Conservation (phyloP, 1,139 yeast species). For the Kazachstania sp. region DNA sequence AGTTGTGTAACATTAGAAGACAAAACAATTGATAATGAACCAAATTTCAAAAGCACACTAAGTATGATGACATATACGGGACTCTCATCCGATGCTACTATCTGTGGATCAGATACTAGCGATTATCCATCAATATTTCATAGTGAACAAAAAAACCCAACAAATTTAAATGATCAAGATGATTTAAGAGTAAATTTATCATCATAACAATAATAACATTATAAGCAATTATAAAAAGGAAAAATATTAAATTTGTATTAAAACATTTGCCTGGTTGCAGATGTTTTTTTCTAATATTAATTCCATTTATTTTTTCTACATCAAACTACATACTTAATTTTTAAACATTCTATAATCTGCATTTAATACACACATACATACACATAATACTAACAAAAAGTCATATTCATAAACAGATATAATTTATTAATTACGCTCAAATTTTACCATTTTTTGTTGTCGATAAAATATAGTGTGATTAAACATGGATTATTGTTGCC, state of each 20-base stretch:
- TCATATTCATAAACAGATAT: not conserved
- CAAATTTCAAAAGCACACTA: not conserved
- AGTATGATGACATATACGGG: not conserved
- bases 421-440: too few species aligned
- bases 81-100: slow-evolving; percentile 1
- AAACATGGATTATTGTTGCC: not conserved
- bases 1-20: not conserved
- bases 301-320: not conserved
- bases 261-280: too few species aligned
- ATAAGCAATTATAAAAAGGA: not conserved
- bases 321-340: not conserved
- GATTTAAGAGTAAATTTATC: not conserved
- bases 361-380: not conserved
- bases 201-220: not conserved
- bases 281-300: too few species aligned
- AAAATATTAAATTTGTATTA: too few species aligned
- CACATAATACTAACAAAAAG: not conserved
- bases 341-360: not conserved
- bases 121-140: not conserved
- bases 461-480: too few species aligned
- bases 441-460: too few species aligned
- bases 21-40: not conserved
- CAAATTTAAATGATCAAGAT: not conserved
- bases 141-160: not conserved
- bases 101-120: slow-evolving; percentile 1